A percentile compares a stretch with the other conserved stretches of the same genome.
Evolutionary conservation across 192 early-diverging fungal genomes (phyloP).

Genomic region (Geranomyces michiganensis): DNA sequence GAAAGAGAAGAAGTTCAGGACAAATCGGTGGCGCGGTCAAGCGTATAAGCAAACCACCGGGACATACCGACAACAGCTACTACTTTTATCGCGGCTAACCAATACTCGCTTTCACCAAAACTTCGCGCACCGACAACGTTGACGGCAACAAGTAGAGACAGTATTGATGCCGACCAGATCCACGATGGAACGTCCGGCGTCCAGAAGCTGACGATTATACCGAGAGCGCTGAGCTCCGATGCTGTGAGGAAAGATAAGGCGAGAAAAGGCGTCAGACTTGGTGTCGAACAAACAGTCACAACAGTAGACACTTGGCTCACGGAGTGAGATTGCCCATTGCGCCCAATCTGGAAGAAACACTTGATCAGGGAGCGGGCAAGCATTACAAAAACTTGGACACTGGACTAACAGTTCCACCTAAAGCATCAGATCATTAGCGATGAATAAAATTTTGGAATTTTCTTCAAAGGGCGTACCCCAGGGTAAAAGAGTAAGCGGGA

Average conservation of each 20-base stretch:
- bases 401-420: conserved; percentile 50
- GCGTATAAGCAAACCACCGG: neutral
- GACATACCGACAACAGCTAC: conserved; percentile 39
- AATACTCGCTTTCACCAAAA: conserved; percentile 90
- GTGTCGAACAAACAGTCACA: too few relatives aligned
- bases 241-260: conserved; percentile 38
- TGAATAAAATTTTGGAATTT: neutral
- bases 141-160: conserved; percentile 68
- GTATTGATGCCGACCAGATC: conserved; percentile 57
- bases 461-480: conserved; percentile 37
- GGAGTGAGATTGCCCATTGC: conserved; percentile 65
- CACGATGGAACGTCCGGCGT: conserved; percentile 55
- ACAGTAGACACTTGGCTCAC: conserved; percentile 24
- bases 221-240: conserved; percentile 79
- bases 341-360: conserved; percentile 51
- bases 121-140: conserved; percentile 75
- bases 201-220: conserved; percentile 78
- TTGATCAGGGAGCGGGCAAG: neutral
- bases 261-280: too few relatives aligned
- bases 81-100: conserved; percentile 61
- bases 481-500: conserved; percentile 62
- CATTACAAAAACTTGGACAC: neutral
- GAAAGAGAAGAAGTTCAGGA: neutral
- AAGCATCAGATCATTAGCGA: neutral
- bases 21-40: neutral